These are phyloP conservation scores for Pisolithus orientalis DNA, from an alignment of 768 basidiomycete species.

Conservation along the genomic window DNA sequence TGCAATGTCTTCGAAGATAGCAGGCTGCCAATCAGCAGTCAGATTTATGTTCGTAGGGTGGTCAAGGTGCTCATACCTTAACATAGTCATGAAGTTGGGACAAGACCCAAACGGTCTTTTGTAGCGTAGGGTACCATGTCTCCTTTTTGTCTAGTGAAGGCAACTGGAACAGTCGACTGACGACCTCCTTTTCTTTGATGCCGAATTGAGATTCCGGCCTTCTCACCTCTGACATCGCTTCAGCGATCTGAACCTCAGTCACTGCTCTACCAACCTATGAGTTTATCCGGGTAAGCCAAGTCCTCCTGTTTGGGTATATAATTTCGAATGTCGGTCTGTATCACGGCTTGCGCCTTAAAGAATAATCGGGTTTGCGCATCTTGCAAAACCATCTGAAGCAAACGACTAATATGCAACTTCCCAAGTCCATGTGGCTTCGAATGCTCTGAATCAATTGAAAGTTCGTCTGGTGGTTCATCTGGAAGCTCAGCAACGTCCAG, in stretches of 20 bases:
- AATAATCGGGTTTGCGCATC: constrained; percentile 94
- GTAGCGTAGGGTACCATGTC: constrained; percentile 89
- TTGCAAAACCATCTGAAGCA: constrained; percentile 87
- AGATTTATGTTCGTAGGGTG: background rate
- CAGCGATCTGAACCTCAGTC: background rate
- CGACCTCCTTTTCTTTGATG: constrained; percentile 61
- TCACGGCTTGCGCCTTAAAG: constrained; percentile 91
- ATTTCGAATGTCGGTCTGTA: constrained; percentile 83
- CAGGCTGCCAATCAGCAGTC: constrained; percentile 48
- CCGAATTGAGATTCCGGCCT: constrained; percentile 39
- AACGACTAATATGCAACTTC: constrained; percentile 69
- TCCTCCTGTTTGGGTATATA: constrained; percentile 76
- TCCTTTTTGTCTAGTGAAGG: constrained; percentile 69
- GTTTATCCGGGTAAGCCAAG: constrained; percentile 79
- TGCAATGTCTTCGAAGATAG: constrained; percentile 94
- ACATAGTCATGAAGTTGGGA: constrained; percentile 88
- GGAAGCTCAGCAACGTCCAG: constrained; percentile 56
- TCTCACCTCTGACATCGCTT: constrained; percentile 34
- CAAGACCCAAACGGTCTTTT: constrained; percentile 87
- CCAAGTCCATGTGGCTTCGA: constrained; percentile 38
- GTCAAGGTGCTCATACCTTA: constrained; percentile 48
- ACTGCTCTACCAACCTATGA: constrained; percentile 47
- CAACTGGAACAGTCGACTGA: constrained; percentile 62
- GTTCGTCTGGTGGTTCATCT: constrained; percentile 24
- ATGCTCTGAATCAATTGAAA: constrained; percentile 36